phyloP scores from a whole-genome alignment of 768 basidiomycete genomes.

The Myochromella boudieri region DNA sequence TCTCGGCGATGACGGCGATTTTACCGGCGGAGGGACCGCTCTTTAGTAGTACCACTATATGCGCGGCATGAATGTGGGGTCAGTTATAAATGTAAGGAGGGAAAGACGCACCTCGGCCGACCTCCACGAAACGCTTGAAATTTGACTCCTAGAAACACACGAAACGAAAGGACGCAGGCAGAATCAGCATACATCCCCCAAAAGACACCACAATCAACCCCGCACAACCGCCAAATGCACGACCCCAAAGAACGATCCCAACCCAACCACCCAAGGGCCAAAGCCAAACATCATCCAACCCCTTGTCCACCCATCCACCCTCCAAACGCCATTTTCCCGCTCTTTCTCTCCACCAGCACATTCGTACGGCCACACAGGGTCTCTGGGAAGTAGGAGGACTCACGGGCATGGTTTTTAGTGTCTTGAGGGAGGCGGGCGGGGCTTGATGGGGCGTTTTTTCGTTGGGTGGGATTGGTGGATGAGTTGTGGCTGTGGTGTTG shows the following conservation, averaged over 20 bases:
- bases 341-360: constrained; percentile 11
- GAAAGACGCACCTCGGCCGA: constrained; percentile 78
- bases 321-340: constrained; percentile 1
- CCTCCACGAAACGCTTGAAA: constrained; percentile 98
- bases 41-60: constrained; percentile 89
- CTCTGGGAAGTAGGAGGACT: constrained; percentile 17
- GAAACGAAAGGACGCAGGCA: background rate
- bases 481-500: constrained; percentile 18
- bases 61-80: constrained; percentile 6
- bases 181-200: too few species aligned
- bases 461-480: constrained; percentile 15
- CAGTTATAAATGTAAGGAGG: background rate
- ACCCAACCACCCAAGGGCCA: too few species aligned
- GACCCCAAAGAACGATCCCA: too few species aligned
- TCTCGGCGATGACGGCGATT: constrained; percentile 94
- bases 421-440: constrained; percentile 28
- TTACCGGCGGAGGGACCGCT: constrained; percentile 82
- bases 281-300: constrained; percentile 15
- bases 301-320: constrained; percentile 24
- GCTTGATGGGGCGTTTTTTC: constrained; percentile 23
- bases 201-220: too few species aligned
- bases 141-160: constrained; percentile 61
- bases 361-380: constrained; percentile 16
- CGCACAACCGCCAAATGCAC: too few species aligned
- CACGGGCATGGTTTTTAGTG: constrained; percentile 32